Conservation (phyloP, 495 filamentous ascomycete species). For the Opeltia flavorubescens region DNA sequence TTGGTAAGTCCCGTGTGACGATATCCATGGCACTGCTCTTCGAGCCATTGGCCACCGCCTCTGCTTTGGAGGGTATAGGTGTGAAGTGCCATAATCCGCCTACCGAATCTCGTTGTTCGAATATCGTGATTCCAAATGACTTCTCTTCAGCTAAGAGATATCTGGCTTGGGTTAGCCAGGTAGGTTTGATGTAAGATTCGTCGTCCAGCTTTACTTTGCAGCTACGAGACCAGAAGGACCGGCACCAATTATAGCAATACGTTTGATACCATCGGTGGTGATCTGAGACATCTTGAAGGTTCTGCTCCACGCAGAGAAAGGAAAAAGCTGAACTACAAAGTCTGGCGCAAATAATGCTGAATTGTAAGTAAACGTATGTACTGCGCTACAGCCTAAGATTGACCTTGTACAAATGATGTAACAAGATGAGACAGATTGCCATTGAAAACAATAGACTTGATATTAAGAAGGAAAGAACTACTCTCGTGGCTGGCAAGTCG, state of each 20-base stretch:
- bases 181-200: background rate
- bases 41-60: background rate
- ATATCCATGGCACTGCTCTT: background rate
- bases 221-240: constrained; percentile 1
- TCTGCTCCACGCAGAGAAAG: too few species aligned
- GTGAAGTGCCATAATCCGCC: constrained; percentile 1
- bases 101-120: background rate
- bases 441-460: too few species aligned
- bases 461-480: too few species aligned
- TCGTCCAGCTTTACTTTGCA: background rate
- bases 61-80: background rate
- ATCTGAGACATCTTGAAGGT: background rate
- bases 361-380: too few species aligned
- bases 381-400: too few species aligned
- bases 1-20: background rate
- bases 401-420: too few species aligned
- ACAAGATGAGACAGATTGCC: too few species aligned
- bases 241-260: constrained; percentile 1
- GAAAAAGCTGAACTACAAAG: too few species aligned
- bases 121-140: background rate
- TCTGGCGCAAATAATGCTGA: too few species aligned
- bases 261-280: background rate
- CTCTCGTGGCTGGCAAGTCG: too few species aligned
- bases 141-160: background rate
- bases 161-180: background rate